Conservation (phyloP, 441 rosid genomes). For the Gossypium trilobum region DNA sequence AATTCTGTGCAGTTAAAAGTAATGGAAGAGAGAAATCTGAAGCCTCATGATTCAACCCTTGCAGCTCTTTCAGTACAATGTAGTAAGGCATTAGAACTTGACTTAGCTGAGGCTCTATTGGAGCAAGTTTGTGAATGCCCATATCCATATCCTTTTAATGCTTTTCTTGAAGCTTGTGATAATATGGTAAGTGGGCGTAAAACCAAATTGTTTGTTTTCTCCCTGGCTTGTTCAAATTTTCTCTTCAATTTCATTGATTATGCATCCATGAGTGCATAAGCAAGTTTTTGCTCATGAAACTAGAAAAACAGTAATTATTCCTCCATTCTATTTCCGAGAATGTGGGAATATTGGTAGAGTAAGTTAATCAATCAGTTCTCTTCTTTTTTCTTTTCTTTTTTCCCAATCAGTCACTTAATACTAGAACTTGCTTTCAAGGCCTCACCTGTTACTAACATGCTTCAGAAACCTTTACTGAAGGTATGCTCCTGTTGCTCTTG, state of each 20-base stretch:
- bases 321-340: not conserved
- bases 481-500: not conserved
- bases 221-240: not conserved
- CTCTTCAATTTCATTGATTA: not conserved
- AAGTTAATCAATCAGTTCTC: not conserved
- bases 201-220: not conserved
- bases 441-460: not conserved
- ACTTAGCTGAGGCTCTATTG: conserved; percentile 68
- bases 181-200: conserved; percentile 42
- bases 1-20: conserved; percentile 38
- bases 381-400: not conserved
- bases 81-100: conserved; percentile 59
- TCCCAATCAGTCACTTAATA: not conserved
- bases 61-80: conserved; percentile 43
- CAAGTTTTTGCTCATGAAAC: not conserved
- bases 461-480: not conserved
- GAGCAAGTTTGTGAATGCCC: conserved; percentile 41
- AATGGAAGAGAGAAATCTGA: conserved; percentile 51
- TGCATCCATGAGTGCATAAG: not conserved
- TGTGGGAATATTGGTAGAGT: not conserved
- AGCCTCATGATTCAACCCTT: conserved; percentile 47
- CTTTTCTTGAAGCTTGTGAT: conserved; percentile 60
- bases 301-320: not conserved
- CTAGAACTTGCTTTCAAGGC: not conserved
- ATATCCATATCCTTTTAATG: conserved; percentile 47